Evolutionary conservation across 306 rosid species (phyloP).

Genomic region (Hippophae rhamnoides): DNA sequence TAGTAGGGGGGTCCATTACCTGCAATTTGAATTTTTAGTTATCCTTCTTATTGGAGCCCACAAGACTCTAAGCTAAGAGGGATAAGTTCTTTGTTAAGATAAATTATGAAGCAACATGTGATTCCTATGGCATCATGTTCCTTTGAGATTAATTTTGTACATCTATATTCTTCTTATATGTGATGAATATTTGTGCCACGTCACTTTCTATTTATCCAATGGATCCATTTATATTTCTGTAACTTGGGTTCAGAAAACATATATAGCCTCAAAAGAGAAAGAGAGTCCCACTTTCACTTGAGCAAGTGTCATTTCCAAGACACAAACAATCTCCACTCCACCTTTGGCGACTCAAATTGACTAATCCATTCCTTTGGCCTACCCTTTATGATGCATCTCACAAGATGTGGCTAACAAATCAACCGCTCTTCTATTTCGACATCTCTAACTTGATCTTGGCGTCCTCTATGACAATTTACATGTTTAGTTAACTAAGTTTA

Average conservation of each 20-base stretch:
- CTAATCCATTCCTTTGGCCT: too few relatives aligned
- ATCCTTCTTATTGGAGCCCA: constrained; percentile 4
- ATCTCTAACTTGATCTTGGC: too few relatives aligned
- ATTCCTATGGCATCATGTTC: constrained; percentile 50
- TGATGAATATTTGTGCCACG: constrained; percentile 24
- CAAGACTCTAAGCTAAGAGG: constrained; percentile 17
- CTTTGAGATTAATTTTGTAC: neutral
- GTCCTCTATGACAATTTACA: too few relatives aligned
- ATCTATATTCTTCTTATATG: constrained; percentile 21
- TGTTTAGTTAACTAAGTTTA: too few relatives aligned
- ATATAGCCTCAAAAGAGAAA: too few relatives aligned
- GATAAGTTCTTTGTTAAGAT: constrained; percentile 16
- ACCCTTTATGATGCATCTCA: too few relatives aligned
- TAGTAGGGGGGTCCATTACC: constrained; percentile 9
- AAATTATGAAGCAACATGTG: constrained; percentile 33
- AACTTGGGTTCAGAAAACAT: neutral
- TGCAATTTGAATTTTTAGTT: constrained; percentile 4
- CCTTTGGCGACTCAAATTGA: too few relatives aligned
- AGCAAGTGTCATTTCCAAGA: too few relatives aligned
- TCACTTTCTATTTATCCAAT: constrained; percentile 5
- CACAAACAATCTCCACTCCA: too few relatives aligned
- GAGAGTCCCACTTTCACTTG: too few relatives aligned
- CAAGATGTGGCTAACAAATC: too few relatives aligned
- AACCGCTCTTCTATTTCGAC: too few relatives aligned
- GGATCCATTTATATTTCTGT: neutral